Evolutionary conservation across 441 rosid species (phyloP).

Genomic region (Corymbia calophylla): DNA sequence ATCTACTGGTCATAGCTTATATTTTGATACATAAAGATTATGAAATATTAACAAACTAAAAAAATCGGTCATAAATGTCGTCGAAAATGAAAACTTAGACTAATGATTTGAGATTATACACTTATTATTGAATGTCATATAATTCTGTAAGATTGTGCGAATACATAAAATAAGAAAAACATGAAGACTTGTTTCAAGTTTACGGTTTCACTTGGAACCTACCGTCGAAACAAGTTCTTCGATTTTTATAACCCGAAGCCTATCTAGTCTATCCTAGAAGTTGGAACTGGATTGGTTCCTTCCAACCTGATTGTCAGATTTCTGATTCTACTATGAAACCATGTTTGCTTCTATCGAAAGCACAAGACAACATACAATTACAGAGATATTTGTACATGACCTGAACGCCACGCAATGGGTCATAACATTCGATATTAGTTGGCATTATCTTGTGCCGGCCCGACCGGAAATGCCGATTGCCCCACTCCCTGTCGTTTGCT

Average conservation of each 20-base stretch:
- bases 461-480: not conserved
- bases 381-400: accelerated
- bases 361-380: accelerated
- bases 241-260: not conserved
- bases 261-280: no score
- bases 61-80: no score
- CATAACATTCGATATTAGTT: not conserved
- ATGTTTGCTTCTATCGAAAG: not conserved
- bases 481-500: not conserved
- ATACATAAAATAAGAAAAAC: no score
- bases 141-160: accelerated
- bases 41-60: no score
- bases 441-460: not conserved
- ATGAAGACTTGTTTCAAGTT: no score
- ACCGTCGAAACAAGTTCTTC: no score
- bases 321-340: accelerated
- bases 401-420: not conserved
- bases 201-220: accelerated
- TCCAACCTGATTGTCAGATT: no score
- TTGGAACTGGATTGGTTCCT: no score
- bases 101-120: no score
- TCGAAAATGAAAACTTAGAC: not conserved
- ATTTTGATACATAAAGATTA: no score
- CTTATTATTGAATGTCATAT: not conserved
- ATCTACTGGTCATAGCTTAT: accelerated